Conservation (phyloP, 352 stramenopile genomes). For the Globisporangium irregulare region DNA sequence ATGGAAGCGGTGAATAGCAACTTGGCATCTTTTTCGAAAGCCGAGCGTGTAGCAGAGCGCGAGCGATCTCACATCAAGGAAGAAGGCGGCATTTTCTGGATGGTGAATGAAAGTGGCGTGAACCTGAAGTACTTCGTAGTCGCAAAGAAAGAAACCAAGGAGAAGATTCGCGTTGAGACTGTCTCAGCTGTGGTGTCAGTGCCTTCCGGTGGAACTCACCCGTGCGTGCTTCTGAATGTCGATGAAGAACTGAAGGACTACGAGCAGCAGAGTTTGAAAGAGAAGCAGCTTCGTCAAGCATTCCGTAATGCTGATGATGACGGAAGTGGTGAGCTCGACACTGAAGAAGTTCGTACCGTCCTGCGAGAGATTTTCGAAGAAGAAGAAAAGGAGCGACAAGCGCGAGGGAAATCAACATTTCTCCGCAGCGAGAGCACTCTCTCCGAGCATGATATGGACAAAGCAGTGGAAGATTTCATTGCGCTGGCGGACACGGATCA, state of each 20-base stretch:
- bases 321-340: slow-evolving; percentile 72
- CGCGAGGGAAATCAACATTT: slow-evolving; percentile 8
- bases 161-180: slow-evolving; percentile 45
- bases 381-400: slow-evolving; percentile 47
- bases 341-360: slow-evolving; percentile 71
- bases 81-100: slow-evolving; percentile 79
- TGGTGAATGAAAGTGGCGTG: slow-evolving; percentile 78
- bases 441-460: slow-evolving; percentile 55
- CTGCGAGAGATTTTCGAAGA: slow-evolving; percentile 71
- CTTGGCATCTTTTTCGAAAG: slow-evolving; percentile 61
- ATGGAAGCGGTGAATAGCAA: slow-evolving; percentile 79
- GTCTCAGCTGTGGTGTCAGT: slow-evolving; percentile 57
- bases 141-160: slow-evolving; percentile 61
- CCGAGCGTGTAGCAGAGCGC: slow-evolving; percentile 37
- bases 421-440: slow-evolving; percentile 46
- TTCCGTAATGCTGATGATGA: slow-evolving; percentile 78
- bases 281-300: slow-evolving; percentile 80
- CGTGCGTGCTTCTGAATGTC: slow-evolving; percentile 60
- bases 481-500: slow-evolving; percentile 71
- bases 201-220: slow-evolving; percentile 39
- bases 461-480: slow-evolving; percentile 75
- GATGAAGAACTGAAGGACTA: slow-evolving; percentile 68
- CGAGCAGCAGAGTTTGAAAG: slow-evolving; percentile 78
- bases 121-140: slow-evolving; percentile 83
- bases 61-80: slow-evolving; percentile 80